These are phyloP conservation scores for Odontarrhena argentea DNA, from an alignment of 345 rosid species.

Conservation along the genomic window DNA sequence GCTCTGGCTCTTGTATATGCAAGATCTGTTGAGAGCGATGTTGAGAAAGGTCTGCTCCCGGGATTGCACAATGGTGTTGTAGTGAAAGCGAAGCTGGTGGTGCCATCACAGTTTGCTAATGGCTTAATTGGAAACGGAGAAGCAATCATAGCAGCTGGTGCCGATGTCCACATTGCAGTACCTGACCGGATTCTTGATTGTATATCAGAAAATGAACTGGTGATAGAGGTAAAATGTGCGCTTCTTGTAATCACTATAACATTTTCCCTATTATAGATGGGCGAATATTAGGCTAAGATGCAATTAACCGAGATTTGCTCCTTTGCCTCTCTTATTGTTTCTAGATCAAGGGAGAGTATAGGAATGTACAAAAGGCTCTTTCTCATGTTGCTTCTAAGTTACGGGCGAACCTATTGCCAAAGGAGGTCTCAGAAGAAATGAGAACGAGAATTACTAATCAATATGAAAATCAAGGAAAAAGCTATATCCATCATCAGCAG, in stretches of 20 bases:
- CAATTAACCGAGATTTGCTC: slow-evolving; percentile 3
- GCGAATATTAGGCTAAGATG: not conserved
- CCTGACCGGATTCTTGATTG: slow-evolving; percentile 37
- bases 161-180: slow-evolving; percentile 47
- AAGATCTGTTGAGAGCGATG: slow-evolving; percentile 55
- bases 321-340: slow-evolving; percentile 15
- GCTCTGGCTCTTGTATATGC: slow-evolving; percentile 58
- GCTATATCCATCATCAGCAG: slow-evolving; percentile 27
- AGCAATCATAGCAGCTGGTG: slow-evolving; percentile 41
- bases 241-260: not conserved
- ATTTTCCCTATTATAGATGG: not conserved
- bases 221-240: slow-evolving; percentile 52
- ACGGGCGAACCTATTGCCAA: slow-evolving; percentile 41
- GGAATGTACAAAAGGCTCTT: slow-evolving; percentile 37
- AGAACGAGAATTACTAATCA: slow-evolving; percentile 31
- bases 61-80: slow-evolving; percentile 38
- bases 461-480: slow-evolving; percentile 36
- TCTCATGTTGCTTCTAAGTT: slow-evolving; percentile 27
- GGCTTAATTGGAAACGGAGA: slow-evolving; percentile 38
- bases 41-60: slow-evolving; percentile 43
- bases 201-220: slow-evolving; percentile 47
- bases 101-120: slow-evolving; percentile 42
- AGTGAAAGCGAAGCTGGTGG: slow-evolving; percentile 59
- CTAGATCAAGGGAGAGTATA: slow-evolving; percentile 38
- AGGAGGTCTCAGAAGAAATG: slow-evolving; percentile 43